Evolutionary conservation across 495 filamentous ascomycete species (phyloP), one percentile per base, ranked within the genome.

Genomic region (Talaromyces proteolyticus): DNA sequence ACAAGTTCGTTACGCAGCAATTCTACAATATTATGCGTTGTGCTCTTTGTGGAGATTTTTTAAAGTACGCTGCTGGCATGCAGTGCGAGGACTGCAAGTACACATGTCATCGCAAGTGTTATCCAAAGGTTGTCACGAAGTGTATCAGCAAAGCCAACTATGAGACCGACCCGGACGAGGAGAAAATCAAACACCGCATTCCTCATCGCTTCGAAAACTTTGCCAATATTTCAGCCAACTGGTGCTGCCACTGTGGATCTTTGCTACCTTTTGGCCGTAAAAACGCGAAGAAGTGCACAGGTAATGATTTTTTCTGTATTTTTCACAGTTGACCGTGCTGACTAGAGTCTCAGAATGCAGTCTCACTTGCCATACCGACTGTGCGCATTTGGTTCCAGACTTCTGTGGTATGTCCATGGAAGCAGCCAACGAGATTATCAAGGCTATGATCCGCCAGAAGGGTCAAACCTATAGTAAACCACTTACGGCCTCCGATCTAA

Each of bases 11-110:
- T 42, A 83, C 87, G 56, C 91, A 95, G 68, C 92, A 95, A 65
- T 99, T 97, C 72, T 99, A 97, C 84, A 97, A 97, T 74, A 96
- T 99, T 65, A 99, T 99, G 93, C 93, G 94, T 57, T 99, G 93
- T 72, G 94, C 93, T 25, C 82, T 97, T 18, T 99, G 93, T 67
- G 94, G 92, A 49, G 94, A 97, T 50, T 96, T 97, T 59, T 84
- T 99, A 69, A 97, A 96, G 63, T 97, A 97, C 69, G 91, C 91
- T 24, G 87, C 93, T 14, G 94, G 93, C 41, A 96, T 97, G 92
- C 93, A 99, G 72, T 99, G 93, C 65, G 86, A 92, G 52, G 93
- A 99, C 69, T 99, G 93, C 89, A 97, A 96, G 68, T 96, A 96
- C 62, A 97, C 93, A 18, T 97, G 94, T 67, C 93, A 99, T 66